A percentile compares a stretch with the other conserved stretches of the same genome.
These are phyloP conservation scores for Pichia cabralensis DNA, from an alignment of 805 yeast species.

Conservation along the genomic window DNA sequence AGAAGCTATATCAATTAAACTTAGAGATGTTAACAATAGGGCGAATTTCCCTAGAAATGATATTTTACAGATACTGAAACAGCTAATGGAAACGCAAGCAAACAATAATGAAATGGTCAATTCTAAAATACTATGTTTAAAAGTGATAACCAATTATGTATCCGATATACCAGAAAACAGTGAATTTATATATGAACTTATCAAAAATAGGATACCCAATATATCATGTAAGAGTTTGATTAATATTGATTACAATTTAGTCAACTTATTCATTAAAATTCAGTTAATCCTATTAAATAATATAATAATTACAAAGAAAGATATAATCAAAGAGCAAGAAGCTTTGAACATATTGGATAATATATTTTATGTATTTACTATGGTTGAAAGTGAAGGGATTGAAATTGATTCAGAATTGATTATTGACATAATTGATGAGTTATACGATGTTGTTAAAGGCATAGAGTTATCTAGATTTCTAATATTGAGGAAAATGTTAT, in stretches of 20 bases:
- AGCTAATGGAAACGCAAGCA: too few species aligned
- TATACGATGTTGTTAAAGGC: too few species aligned
- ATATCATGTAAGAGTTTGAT: background rate
- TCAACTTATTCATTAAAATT: background rate
- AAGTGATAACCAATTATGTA: slow-evolving; percentile 12
- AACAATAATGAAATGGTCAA: too few species aligned
- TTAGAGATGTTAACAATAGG: slow-evolving; percentile 5
- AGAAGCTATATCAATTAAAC: slow-evolving; percentile 2
- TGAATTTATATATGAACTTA: background rate
- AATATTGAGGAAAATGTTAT: too few species aligned
- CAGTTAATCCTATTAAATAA: slow-evolving; percentile 6
- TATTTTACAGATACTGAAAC: too few species aligned
- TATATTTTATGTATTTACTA: background rate
- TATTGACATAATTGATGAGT: too few species aligned
- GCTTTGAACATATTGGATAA: background rate
- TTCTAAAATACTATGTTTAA: slow-evolving; percentile 1
- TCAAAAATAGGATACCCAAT: background rate
- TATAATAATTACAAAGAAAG: slow-evolving; percentile 3
- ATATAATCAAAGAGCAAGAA: background rate
- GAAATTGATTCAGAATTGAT: too few species aligned
- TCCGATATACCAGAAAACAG: slow-evolving; percentile 11
- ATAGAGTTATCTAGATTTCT: too few species aligned
- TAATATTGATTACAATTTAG: background rate
- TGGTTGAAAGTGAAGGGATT: too few species aligned
- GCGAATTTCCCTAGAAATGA: background rate